phyloP scores from a whole-genome alignment of 495 filamentous ascomycete genomes.

The Chaetomium fimeti region DNA sequence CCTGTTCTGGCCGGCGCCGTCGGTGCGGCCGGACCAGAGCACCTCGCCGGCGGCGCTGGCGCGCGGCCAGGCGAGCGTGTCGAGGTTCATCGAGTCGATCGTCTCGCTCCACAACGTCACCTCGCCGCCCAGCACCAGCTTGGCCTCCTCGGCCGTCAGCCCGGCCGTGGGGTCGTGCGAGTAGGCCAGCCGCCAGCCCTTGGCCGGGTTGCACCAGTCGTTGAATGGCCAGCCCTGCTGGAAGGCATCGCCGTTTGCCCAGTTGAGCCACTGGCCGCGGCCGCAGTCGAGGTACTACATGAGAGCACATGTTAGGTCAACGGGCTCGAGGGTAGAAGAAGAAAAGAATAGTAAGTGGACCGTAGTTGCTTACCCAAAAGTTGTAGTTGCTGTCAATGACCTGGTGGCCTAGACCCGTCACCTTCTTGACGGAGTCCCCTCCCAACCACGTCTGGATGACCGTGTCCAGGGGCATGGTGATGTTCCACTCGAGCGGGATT shows the following conservation, averaged over 20 bases:
- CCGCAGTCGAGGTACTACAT: constrained; percentile 77
- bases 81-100: constrained; percentile 66
- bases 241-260: constrained; percentile 47
- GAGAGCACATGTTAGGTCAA: constrained; percentile 16
- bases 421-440: constrained; percentile 51
- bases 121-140: constrained; percentile 74
- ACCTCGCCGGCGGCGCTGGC: constrained; percentile 69
- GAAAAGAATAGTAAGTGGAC: background rate
- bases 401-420: constrained; percentile 61
- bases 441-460: constrained; percentile 75
- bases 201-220: constrained; percentile 72
- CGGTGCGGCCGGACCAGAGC: constrained; percentile 67
- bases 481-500: constrained; percentile 71
- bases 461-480: constrained; percentile 59
- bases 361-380: constrained; percentile 57
- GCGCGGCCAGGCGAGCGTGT: constrained; percentile 74
- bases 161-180: constrained; percentile 66
- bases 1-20: constrained; percentile 58
- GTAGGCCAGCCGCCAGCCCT: constrained; percentile 78
- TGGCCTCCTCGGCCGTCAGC: constrained; percentile 54
- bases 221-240: constrained; percentile 60
- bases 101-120: constrained; percentile 76
- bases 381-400: constrained; percentile 73
- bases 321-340: background rate
- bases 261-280: constrained; percentile 72